Evolutionary conservation across 2,329 filamentous ascomycete species (phyloP).

Genomic region (Sclerotiophoma versabilis): DNA sequence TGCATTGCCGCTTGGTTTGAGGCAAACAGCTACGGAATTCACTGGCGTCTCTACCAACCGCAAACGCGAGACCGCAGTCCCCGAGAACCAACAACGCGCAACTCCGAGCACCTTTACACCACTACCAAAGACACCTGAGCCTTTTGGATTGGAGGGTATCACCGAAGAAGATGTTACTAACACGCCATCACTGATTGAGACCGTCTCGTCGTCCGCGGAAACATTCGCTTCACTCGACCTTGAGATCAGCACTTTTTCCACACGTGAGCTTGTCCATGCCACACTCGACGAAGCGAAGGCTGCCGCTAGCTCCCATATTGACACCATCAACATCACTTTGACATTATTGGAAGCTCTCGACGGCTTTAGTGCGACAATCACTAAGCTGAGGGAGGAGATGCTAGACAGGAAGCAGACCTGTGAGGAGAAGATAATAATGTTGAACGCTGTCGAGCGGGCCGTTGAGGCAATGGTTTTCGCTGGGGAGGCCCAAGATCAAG

Average conservation of each 20-base stretch:
- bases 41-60: neutral
- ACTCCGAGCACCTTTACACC: neutral
- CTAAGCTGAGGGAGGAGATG: slow-evolving; percentile 20
- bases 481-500: neutral
- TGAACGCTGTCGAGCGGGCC: slow-evolving; percentile 17
- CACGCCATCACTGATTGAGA: neutral
- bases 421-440: slow-evolving; percentile 15
- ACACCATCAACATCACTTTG: slow-evolving; percentile 21
- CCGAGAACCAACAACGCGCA: neutral
- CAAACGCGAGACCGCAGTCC: neutral
- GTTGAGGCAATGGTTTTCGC: neutral
- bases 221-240: neutral
- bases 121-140: neutral
- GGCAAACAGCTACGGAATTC: neutral
- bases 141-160: slow-evolving; percentile 2
- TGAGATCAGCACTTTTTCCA: slow-evolving; percentile 6
- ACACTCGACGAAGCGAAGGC: slow-evolving; percentile 18
- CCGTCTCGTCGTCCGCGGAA: neutral
- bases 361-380: slow-evolving; percentile 25
- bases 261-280: slow-evolving; percentile 19
- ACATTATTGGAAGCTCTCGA: slow-evolving; percentile 20
- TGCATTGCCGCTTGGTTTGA: neutral
- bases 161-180: neutral
- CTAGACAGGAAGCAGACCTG: slow-evolving; percentile 14
- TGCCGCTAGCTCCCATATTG: slow-evolving; percentile 12